A percentile compares a stretch with the other conserved stretches of the same genome.
phyloP scores from a whole-genome alignment of 2,329 filamentous ascomycete species.

The Colletotrichum musae region DNA sequence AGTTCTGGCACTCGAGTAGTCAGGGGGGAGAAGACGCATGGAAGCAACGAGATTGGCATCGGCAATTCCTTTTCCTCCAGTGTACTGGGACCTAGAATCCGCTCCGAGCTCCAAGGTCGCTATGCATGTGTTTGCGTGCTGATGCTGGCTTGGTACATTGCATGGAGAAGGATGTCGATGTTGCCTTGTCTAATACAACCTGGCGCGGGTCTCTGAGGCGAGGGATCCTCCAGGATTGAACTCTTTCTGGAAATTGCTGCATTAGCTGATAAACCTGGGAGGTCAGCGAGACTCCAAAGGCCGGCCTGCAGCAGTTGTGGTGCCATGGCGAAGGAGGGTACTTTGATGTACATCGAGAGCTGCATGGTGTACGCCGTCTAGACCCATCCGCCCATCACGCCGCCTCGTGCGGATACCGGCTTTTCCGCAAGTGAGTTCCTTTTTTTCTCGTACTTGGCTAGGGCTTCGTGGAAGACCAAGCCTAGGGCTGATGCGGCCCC shows the following conservation, averaged over 20 bases:
- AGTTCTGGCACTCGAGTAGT: not conserved
- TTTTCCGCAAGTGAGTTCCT: not conserved
- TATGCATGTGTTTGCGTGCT: slow-evolving; percentile 20
- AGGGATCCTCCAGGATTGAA: slow-evolving; percentile 25
- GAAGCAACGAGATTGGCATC: slow-evolving; percentile 1
- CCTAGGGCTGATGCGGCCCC: not conserved
- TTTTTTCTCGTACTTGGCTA: not conserved
- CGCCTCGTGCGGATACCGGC: slow-evolving; percentile 6
- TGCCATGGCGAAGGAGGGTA: slow-evolving; percentile 29
- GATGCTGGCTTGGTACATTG: slow-evolving; percentile 18
- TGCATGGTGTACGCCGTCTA: slow-evolving; percentile 11
- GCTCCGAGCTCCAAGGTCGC: slow-evolving; percentile 1
- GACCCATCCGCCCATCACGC: slow-evolving; percentile 2
- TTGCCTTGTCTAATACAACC: slow-evolving; percentile 15
- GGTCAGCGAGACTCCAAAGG: slow-evolving; percentile 31
- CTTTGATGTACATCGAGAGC: slow-evolving; percentile 24
- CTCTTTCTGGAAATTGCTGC: slow-evolving; percentile 34
- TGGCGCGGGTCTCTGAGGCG: slow-evolving; percentile 4
- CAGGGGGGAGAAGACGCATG: not conserved
- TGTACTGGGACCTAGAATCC: not conserved
- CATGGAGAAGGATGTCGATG: slow-evolving; percentile 17
- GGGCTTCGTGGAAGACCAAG: not conserved
- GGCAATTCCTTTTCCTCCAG: not conserved
- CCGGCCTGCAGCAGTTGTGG: slow-evolving; percentile 28
- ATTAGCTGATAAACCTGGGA: slow-evolving; percentile 33